phyloP scores from a whole-genome alignment of 257 asterid genomes.

The Solanum stenotomum region DNA sequence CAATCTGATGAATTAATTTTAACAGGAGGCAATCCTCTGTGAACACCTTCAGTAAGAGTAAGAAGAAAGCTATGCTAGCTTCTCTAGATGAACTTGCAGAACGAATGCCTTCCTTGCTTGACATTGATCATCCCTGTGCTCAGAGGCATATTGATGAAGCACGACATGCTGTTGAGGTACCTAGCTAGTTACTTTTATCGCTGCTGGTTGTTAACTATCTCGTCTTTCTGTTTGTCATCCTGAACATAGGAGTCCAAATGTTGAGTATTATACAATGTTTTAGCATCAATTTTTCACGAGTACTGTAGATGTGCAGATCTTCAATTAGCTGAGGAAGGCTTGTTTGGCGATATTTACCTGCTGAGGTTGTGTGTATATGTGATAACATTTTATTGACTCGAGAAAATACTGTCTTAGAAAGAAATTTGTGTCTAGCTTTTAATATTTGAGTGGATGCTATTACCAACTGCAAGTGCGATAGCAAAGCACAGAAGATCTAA shows the following conservation, averaged over 20 bases:
- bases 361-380: background rate
- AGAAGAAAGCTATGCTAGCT: conserved; percentile 62
- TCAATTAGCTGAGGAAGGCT: background rate
- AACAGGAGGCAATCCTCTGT: conserved; percentile 78
- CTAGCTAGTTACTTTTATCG: background rate
- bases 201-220: background rate
- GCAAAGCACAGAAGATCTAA: background rate
- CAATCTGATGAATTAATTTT: background rate
- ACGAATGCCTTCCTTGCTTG: conserved; percentile 91
- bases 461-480: background rate
- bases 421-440: background rate
- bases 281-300: background rate
- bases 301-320: background rate
- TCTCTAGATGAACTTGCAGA: conserved; percentile 77
- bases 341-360: background rate
- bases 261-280: background rate
- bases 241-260: background rate
- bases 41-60: conserved; percentile 55
- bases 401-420: background rate
- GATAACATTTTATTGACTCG: background rate
- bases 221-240: background rate
- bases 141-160: conserved; percentile 72
- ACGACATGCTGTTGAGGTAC: conserved; percentile 72
- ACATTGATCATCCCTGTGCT: conserved; percentile 94
- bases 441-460: background rate